phyloP scores from a whole-genome alignment of 257 asterid genomes.

The Fraxinus excelsior region DNA sequence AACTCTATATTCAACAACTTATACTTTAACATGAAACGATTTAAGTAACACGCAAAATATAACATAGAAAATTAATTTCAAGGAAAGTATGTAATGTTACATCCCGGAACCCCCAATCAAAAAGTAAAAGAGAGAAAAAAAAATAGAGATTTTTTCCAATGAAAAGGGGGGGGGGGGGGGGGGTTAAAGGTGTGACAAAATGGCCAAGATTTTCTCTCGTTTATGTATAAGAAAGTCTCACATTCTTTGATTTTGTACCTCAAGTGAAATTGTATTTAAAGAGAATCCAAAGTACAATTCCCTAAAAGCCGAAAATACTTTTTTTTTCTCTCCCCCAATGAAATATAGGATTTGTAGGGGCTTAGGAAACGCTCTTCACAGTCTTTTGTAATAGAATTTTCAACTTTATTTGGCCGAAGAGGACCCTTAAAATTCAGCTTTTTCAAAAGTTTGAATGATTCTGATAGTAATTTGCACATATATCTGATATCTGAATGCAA shows the following conservation, averaged over 20 bases:
- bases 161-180: too few species aligned
- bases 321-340: slow-evolving; percentile 23
- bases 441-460: slow-evolving; percentile 62
- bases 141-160: too few species aligned
- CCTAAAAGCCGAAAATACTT: slow-evolving; percentile 43
- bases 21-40: too few species aligned
- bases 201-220: not conserved
- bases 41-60: too few species aligned
- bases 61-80: too few species aligned
- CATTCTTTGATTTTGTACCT: slow-evolving; percentile 7
- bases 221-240: not conserved
- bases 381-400: slow-evolving; percentile 17
- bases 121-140: too few species aligned
- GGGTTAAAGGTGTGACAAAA: too few species aligned
- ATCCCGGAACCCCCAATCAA: too few species aligned
- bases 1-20: too few species aligned
- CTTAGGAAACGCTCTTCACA: slow-evolving; percentile 41
- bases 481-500: slow-evolving; percentile 56
- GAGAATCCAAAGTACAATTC: slow-evolving; percentile 55
- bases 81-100: too few species aligned
- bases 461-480: slow-evolving; percentile 22
- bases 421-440: slow-evolving; percentile 48
- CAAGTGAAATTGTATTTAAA: slow-evolving; percentile 15
- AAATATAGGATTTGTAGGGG: slow-evolving; percentile 37
- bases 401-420: slow-evolving; percentile 46